A percentile compares a stretch with the other conserved stretches of the same genome.
Conservation (phyloP, 2,329 filamentous ascomycete species). For the Ceratocystis papillata region DNA sequence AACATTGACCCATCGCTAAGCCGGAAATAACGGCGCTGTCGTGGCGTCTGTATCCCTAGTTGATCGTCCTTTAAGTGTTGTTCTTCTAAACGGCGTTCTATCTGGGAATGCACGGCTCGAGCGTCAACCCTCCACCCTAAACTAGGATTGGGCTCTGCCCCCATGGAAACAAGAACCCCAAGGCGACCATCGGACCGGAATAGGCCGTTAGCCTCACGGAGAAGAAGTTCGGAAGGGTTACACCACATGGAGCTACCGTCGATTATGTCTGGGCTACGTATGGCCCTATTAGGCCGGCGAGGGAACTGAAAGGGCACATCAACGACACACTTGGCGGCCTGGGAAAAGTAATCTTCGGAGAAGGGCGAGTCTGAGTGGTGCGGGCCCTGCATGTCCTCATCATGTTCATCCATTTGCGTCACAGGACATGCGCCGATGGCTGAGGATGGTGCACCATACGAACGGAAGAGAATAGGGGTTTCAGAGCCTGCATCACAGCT, state of each 20-base stretch:
- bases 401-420: neutral
- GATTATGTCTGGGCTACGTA: neutral
- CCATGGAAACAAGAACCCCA: conserved; percentile 1
- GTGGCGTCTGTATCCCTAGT: neutral
- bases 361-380: neutral
- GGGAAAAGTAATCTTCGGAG: conserved; percentile 3
- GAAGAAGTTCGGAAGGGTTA: neutral
- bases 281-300: neutral
- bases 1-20: neutral
- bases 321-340: conserved; percentile 4
- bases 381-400: neutral
- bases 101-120: neutral
- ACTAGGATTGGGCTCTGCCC: conserved; percentile 3
- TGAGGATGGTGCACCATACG: neutral
- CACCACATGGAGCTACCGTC: conserved; percentile 1
- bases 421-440: neutral
- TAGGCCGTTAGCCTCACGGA: neutral
- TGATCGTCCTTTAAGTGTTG: neutral
- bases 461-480: neutral
- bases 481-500: neutral
- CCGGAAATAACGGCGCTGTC: neutral
- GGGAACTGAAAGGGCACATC: neutral
- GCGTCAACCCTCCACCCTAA: neutral
- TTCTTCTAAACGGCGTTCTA: neutral
- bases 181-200: neutral